Conservation (phyloP, 1,139 yeast genomes). For the Maudiozyma humilis region DNA sequence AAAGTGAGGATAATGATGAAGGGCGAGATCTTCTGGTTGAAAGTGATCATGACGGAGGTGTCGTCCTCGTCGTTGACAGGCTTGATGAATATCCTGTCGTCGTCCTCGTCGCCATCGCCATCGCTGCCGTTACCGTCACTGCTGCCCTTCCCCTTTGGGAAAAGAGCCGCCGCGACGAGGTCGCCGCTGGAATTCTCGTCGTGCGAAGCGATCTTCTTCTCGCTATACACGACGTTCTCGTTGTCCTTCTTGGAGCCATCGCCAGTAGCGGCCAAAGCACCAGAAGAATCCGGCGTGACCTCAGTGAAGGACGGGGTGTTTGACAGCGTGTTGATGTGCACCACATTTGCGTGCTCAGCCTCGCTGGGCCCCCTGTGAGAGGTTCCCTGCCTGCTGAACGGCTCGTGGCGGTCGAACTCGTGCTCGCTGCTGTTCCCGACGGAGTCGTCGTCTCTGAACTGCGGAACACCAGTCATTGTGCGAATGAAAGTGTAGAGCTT, state of each 20-base stretch:
- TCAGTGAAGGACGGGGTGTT: conserved; percentile 3
- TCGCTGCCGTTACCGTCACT: neutral
- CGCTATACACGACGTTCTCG: neutral
- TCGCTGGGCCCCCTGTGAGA: neutral
- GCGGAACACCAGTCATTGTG: conserved; percentile 1
- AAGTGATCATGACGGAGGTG: conserved; percentile 35
- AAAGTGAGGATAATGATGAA: conserved; percentile 63
- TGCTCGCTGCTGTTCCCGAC: conserved; percentile 1
- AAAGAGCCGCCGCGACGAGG: too few relatives aligned
- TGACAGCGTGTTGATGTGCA: neutral
- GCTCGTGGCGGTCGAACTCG: conserved; percentile 1
- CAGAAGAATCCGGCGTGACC: neutral
- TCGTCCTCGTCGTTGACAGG: conserved; percentile 39
- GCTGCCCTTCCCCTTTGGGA: too few relatives aligned
- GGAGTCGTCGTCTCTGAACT: conserved; percentile 4
- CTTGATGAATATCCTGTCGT: conserved; percentile 26
- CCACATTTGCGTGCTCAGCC: neutral
- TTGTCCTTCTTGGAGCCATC: too few relatives aligned
- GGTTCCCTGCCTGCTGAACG: neutral
- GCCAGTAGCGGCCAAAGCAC: too few relatives aligned
- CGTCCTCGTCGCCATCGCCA: conserved; percentile 7
- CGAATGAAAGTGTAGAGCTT: neutral
- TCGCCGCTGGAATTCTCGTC: too few relatives aligned
- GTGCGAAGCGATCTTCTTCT: neutral
- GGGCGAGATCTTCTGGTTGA: conserved; percentile 46